Percentiles rank a stretch among this genome's conserved stretches.
These are phyloP conservation scores for Argentina anserina DNA, from an alignment of 306 rosid genomes.

Conservation along the genomic window DNA sequence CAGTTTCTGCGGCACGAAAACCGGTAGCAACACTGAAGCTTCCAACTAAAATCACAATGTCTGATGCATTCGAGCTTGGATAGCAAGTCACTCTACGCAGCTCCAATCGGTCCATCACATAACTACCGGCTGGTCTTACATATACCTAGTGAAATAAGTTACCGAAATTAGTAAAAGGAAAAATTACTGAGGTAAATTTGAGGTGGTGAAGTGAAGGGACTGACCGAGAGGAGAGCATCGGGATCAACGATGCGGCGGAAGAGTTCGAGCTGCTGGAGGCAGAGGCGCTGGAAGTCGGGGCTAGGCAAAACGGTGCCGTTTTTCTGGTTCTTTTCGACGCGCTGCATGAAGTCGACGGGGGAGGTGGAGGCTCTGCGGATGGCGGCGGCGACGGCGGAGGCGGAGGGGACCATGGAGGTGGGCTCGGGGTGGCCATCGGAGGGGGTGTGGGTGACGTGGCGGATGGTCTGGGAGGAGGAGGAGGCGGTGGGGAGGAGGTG, in stretches of 20 bases:
- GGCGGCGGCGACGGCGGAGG: conserved; percentile 69
- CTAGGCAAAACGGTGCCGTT: conserved; percentile 62
- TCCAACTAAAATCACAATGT: conserved; percentile 68
- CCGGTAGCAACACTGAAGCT: conserved; percentile 70
- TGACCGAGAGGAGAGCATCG: conserved; percentile 69
- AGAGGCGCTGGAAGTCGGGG: conserved; percentile 70
- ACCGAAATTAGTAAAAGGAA: not conserved
- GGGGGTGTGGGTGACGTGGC: conserved; percentile 31
- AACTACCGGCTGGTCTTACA: conserved; percentile 96
- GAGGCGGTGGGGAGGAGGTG: conserved; percentile 14
- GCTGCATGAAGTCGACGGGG: conserved; percentile 72
- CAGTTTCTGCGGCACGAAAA: conserved; percentile 69
- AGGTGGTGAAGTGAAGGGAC: not conserved
- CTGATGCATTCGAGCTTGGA: conserved; percentile 52
- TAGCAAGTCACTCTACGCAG: conserved; percentile 63
- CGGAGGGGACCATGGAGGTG: conserved; percentile 46
- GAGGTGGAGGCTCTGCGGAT: conserved; percentile 75
- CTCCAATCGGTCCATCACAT: conserved; percentile 95
- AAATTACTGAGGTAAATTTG: not conserved
- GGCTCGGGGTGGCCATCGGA: conserved; percentile 30
- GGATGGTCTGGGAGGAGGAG: conserved; percentile 38
- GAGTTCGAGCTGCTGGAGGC: conserved; percentile 66
- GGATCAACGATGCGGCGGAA: conserved; percentile 75
- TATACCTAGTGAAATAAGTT: conserved; percentile 52
- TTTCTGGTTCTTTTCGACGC: conserved; percentile 41